phyloP scores from a whole-genome alignment of 257 asterid species.

The Solanum phureja region DNA sequence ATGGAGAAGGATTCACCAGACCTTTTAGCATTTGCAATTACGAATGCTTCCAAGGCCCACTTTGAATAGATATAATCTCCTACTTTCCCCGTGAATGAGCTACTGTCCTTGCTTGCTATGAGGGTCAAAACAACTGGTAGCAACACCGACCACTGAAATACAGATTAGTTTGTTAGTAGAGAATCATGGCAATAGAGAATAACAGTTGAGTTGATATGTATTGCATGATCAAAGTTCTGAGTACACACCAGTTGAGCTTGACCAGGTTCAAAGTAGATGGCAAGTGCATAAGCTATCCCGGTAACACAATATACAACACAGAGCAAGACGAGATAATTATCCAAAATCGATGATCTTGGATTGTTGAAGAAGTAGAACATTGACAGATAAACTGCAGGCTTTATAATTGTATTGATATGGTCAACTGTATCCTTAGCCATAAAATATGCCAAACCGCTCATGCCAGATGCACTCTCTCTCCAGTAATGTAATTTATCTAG shows the following conservation, averaged over 20 bases:
- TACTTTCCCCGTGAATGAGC: conserved; percentile 26
- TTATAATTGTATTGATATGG: conserved; percentile 68
- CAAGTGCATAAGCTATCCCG: conserved; percentile 86
- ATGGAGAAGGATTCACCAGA: conserved; percentile 5
- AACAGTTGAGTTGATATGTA: not conserved
- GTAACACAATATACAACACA: conserved; percentile 94
- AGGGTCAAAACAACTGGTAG: conserved; percentile 89
- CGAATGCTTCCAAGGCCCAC: conserved; percentile 94
- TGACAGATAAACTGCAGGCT: conserved; percentile 89
- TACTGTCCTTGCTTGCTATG: conserved; percentile 51
- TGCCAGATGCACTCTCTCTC: conserved; percentile 96
- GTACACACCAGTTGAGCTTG: conserved; percentile 79
- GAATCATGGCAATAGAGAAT: not conserved
- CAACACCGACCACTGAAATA: conserved; percentile 70
- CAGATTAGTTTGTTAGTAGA: not conserved
- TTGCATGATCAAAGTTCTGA: not conserved
- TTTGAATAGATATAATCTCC: conserved; percentile 58
- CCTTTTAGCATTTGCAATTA: conserved; percentile 78
- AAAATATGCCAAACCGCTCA: conserved; percentile 96
- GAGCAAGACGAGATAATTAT: conserved; percentile 63
- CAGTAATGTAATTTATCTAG: conserved; percentile 88
- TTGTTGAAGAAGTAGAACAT: conserved; percentile 99
- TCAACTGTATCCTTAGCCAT: conserved; percentile 86
- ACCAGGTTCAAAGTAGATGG: conserved; percentile 83
- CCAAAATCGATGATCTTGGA: conserved; percentile 70